A percentile compares a stretch with the other conserved stretches of the same genome.
Evolutionary conservation across 2,329 filamentous ascomycete genomes (phyloP).

Genomic region (Neofusicoccum kwambonambiense): DNA sequence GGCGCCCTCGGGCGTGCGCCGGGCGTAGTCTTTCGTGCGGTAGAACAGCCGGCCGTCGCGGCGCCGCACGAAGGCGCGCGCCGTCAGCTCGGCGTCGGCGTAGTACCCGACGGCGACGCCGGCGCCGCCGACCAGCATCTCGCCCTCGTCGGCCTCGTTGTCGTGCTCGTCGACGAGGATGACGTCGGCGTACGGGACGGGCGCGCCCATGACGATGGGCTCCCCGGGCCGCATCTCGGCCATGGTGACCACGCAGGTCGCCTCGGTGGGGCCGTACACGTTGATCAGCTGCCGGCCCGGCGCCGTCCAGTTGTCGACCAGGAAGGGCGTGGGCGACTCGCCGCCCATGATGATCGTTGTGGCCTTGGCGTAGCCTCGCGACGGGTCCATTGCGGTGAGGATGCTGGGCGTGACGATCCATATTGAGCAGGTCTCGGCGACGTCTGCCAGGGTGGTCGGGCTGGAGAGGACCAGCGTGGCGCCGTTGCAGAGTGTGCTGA

Average conservation of each 20-base stretch:
- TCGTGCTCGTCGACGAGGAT: constrained; percentile 46
- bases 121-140: constrained; percentile 61
- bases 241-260: constrained; percentile 12
- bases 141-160: constrained; percentile 36
- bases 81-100: constrained; percentile 20
- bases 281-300: constrained; percentile 8
- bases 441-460: neutral
- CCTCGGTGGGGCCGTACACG: constrained; percentile 18
- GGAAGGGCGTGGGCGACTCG: neutral
- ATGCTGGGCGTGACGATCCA: neutral
- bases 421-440: neutral
- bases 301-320: neutral
- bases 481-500: constrained; percentile 49
- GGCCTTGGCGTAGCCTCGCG: neutral
- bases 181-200: neutral
- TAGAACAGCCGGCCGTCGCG: constrained; percentile 22
- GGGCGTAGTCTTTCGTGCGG: constrained; percentile 8
- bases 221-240: constrained; percentile 11
- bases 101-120: constrained; percentile 42
- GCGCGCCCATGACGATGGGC: constrained; percentile 8
- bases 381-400: constrained; percentile 11
- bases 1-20: constrained; percentile 25
- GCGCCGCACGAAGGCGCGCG: constrained; percentile 34
- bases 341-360: neutral
- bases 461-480: constrained; percentile 2